A percentile compares a stretch with the other conserved stretches of the same genome.
phyloP scores from a whole-genome alignment of 2,329 filamentous ascomycete species.

The Dothistroma pini region DNA sequence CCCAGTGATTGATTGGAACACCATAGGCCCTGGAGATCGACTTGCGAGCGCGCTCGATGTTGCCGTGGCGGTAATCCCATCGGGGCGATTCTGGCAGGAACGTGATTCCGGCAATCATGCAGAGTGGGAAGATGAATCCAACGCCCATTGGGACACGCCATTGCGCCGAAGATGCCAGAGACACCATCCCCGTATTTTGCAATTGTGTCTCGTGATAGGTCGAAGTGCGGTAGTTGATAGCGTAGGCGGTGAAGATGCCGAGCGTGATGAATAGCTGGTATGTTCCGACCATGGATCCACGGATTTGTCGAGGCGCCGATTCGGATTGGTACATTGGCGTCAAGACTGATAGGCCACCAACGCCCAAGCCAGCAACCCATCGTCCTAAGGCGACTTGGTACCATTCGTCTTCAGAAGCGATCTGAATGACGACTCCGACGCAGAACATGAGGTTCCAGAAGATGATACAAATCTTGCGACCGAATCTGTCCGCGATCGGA shows the following conservation, averaged over 20 bases:
- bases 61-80: slow-evolving; percentile 56
- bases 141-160: slow-evolving; percentile 64
- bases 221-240: slow-evolving; percentile 60
- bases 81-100: slow-evolving; percentile 57
- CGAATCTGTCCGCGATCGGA: slow-evolving; percentile 59
- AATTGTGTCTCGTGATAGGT: slow-evolving; percentile 38
- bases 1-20: slow-evolving; percentile 53
- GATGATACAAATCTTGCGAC: slow-evolving; percentile 61
- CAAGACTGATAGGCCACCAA: slow-evolving; percentile 61
- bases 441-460: slow-evolving; percentile 60
- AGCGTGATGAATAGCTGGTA: slow-evolving; percentile 69
- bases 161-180: slow-evolving; percentile 35
- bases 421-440: slow-evolving; percentile 63
- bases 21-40: slow-evolving; percentile 56
- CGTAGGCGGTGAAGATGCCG: slow-evolving; percentile 54
- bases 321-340: slow-evolving; percentile 69
- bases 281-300: slow-evolving; percentile 59
- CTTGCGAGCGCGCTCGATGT: slow-evolving; percentile 48
- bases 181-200: background rate
- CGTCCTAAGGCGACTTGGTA: slow-evolving; percentile 63
- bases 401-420: slow-evolving; percentile 56
- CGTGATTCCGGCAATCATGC: slow-evolving; percentile 53
- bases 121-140: slow-evolving; percentile 54
- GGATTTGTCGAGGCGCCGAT: slow-evolving; percentile 60
- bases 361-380: slow-evolving; percentile 62